phyloP scores from a whole-genome alignment of 139 green algal genomes.

The Microglena sp. region DNA sequence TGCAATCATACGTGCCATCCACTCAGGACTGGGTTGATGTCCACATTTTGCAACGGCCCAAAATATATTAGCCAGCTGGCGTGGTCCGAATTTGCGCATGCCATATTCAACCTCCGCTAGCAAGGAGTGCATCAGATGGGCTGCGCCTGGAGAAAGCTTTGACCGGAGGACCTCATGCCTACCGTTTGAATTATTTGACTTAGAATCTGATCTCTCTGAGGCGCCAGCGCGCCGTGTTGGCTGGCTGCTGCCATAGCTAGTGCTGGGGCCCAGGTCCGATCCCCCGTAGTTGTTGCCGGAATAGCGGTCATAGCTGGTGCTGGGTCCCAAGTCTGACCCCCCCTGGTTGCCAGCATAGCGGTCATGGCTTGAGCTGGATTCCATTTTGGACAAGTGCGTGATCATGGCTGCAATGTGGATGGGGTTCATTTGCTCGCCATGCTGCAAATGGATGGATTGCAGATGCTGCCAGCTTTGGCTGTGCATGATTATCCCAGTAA shows the following conservation, averaged over 20 bases:
- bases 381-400: constrained; percentile 30
- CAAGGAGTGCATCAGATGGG: not conserved
- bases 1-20: constrained; percentile 1
- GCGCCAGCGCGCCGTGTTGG: not conserved
- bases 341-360: not conserved
- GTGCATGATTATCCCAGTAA: constrained; percentile 21
- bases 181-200: not conserved
- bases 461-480: constrained; percentile 18
- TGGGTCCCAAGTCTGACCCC: not conserved
- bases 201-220: not conserved
- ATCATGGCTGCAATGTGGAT: constrained; percentile 24
- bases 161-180: not conserved
- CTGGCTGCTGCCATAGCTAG: not conserved
- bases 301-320: not conserved
- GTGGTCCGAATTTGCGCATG: constrained; percentile 9
- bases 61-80: constrained; percentile 36
- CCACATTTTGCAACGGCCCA: constrained; percentile 25
- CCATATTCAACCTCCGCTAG: not conserved
- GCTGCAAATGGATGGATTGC: constrained; percentile 7
- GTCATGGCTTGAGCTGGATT: not conserved
- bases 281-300: not conserved
- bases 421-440: constrained; percentile 11
- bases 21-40: not conserved
- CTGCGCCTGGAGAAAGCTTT: not conserved
- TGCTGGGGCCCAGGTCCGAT: not conserved